Evolutionary conservation across 331 rosid genomes (phyloP), one percentile per base, ranked within the genome.

Genomic region (Cydonia oblonga): DNA sequence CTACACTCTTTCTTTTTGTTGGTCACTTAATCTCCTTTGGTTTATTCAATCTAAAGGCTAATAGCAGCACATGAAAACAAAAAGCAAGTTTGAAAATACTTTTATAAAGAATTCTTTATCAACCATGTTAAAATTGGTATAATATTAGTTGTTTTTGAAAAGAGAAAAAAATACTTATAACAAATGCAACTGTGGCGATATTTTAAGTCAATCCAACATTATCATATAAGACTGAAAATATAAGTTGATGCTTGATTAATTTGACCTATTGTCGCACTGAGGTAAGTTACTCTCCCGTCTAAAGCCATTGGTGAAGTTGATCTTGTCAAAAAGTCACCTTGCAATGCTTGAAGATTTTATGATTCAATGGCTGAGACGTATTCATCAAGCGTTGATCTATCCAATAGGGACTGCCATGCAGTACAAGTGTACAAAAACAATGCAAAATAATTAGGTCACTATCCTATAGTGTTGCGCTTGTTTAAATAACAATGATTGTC

Each of bases 401-500:
- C 33, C n/a, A 69, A 69, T 64, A 54, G 11, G 52, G 7, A 24
- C 59, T 54, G 65, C 35, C 74, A 70, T 70, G 65, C 7, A 54
- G 7, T 35, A 25, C 75, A 71, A 59, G 68, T 19, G 75, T 42
- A 26, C 58, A 7, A 25, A 38, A 25, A 71, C 66, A 71, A 71
- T 3, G 66, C 56, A 57, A 20, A 70, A 18, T 11, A 40, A 40
- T 32, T 49, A 70, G 13, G 13, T 70, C 51, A 56, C 28, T 23
- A 52, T 70, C 66, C 12, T 1, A 53, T 38, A 61, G 40, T 8
- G 15, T 15, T 70, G 54, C 54, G 16, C 35, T 57, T 71, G 40
- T 70, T 57, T 70, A 70, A 57, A 13, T n/a, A 57, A 71, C 20
- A 71, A n/a, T 46, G 75, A 71, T 58, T 57, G 46, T 40, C 46